Evolutionary conservation across 352 stramenopile species (phyloP), one percentile per base, ranked within the genome.

Genomic region (Pythium periplocum): DNA sequence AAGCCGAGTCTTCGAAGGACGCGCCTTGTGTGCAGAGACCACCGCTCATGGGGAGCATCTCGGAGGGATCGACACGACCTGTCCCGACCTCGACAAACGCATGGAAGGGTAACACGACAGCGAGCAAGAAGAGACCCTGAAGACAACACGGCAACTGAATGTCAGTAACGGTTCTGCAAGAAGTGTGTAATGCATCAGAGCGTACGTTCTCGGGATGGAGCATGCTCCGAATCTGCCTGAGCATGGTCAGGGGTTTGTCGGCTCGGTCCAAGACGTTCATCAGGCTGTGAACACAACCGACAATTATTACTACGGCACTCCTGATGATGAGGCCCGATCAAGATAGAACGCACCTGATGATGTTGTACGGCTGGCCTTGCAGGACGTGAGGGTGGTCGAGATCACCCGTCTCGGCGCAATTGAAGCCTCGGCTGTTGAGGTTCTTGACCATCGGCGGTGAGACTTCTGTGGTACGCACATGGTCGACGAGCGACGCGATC

Each of bases 41-140:
- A 36, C 83, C 83, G 0, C 55, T 56, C 80, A 93, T 91, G 6
- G 78, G 69, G 32, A 93, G 55, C 17, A 65, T 69, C 63, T 93
- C 83, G 3, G 53, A 83, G 3, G 83, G 83, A 0, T 64, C 53
- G 4, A 87, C 48, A 17, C 81, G 81, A 11, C 78, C 58, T 2
- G 83, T 93, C n/a, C 80, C 83, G 8, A 75, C 68, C 59, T 93
- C 83, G 4, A 93, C 83, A 52, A 91, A 91, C 11, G 83, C 80
- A 12, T 78, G 81, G 53, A 91, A 93, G 4, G 83, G 83, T 37
- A 91, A 61, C 40, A 93, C 83, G 12, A 93, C 81, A 2, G 83
- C 83, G 26, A 93, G 58, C 34, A 93, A 47, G 48, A 93, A 86
- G 17, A 91, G 58, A 41, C 83, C 80, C 71, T 82, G 51, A 9